These are phyloP conservation scores for Myxozyma lipomycoides DNA, from an alignment of 805 yeast species.

Conservation along the genomic window DNA sequence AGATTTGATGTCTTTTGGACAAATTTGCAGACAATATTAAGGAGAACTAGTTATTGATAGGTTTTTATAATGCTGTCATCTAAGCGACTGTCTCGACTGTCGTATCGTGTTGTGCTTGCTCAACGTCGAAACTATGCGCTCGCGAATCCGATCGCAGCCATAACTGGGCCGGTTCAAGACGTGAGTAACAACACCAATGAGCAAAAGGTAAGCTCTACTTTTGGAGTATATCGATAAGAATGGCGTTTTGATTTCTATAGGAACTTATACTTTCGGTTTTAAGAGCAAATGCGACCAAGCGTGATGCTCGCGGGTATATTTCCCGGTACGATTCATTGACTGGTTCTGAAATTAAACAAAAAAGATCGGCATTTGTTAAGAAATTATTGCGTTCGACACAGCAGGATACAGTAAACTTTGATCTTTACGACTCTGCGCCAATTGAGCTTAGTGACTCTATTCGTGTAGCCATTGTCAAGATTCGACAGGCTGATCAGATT, in stretches of 20 bases:
- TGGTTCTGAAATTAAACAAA: constrained; percentile 36
- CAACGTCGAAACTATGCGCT: background rate
- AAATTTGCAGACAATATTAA: too few relatives aligned
- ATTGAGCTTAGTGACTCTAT: constrained; percentile 34
- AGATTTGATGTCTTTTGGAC: too few relatives aligned
- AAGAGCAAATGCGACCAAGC: constrained; percentile 85
- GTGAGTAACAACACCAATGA: background rate
- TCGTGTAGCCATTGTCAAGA: constrained; percentile 55
- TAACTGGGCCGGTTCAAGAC: background rate
- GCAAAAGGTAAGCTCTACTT: background rate
- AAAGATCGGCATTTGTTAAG: constrained; percentile 39
- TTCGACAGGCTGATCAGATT: constrained; percentile 43
- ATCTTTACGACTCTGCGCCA: constrained; percentile 31
- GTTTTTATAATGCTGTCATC: too few relatives aligned
- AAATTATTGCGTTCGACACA: constrained; percentile 31
- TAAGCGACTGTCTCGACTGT: too few relatives aligned
- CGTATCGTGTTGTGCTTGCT: too few relatives aligned
- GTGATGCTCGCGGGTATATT: constrained; percentile 83
- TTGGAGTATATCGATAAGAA: background rate
- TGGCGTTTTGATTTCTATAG: background rate
- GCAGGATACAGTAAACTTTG: constrained; percentile 35
- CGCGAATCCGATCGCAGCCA: background rate
- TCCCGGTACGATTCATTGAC: constrained; percentile 58
- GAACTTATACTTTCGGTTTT: constrained; percentile 79
- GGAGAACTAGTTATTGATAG: too few relatives aligned